phyloP scores from a whole-genome alignment of 257 asterid species.

The Solanum chmielewskii region DNA sequence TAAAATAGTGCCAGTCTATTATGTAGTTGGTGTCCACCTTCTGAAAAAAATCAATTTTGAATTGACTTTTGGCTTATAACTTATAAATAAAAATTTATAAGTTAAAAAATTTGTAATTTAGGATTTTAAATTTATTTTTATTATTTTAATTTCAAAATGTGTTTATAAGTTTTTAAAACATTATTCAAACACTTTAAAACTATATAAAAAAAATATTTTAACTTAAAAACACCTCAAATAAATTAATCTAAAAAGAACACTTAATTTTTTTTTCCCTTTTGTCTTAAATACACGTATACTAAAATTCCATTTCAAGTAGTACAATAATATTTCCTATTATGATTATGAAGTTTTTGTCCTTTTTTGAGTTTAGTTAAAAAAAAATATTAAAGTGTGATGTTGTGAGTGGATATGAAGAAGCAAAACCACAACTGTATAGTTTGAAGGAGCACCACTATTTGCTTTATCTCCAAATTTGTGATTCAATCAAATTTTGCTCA shows the following conservation, averaged over 20 bases:
- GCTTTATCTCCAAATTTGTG: conserved; percentile 30
- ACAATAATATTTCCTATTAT: neutral
- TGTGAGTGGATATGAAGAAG: neutral
- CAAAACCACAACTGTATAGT: neutral
- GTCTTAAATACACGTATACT: neutral
- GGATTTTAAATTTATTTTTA: too few species aligned
- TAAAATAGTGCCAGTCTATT: neutral
- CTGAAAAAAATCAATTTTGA: rapidly evolving
- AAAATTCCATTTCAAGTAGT: neutral
- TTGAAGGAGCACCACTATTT: conserved; percentile 44
- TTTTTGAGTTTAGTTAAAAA: neutral
- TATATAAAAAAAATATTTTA: too few species aligned
- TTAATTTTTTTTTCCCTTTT: too few species aligned
- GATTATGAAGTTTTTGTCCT: neutral
- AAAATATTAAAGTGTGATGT: neutral
- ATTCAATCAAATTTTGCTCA: neutral
- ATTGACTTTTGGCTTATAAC: rapidly evolving
- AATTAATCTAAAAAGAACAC: too few species aligned
- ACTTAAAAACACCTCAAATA: too few species aligned
- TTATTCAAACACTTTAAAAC: too few species aligned
- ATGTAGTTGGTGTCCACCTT: neutral
- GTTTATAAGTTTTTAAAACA: too few species aligned
- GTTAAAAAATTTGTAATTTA: too few species aligned
- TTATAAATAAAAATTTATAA: too few species aligned
- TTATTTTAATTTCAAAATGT: too few species aligned